These are phyloP conservation scores for Drosera spatulata DNA, from an alignment of 179 eudicot species.

Conservation along the genomic window DNA sequence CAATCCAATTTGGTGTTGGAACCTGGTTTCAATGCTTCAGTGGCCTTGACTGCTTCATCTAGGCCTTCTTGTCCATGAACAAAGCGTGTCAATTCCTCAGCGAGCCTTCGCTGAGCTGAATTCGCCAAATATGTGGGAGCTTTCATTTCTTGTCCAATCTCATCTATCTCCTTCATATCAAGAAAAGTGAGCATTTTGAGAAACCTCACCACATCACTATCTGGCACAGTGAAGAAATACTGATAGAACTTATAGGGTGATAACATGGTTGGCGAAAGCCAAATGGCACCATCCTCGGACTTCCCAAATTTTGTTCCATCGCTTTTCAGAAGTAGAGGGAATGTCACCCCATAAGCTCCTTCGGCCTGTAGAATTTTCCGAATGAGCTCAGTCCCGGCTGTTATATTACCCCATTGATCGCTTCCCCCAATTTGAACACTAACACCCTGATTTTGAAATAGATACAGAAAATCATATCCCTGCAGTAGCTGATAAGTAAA, in stretches of 20 bases:
- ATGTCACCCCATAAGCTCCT: conserved; percentile 65
- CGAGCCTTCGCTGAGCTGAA: conserved; percentile 61
- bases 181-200: conserved; percentile 67
- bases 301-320: conserved; percentile 78
- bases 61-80: conserved; percentile 82
- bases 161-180: conserved; percentile 48
- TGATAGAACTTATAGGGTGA: conserved; percentile 87
- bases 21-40: conserved; percentile 80
- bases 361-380: conserved; percentile 44
- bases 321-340: conserved; percentile 71
- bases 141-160: conserved; percentile 47
- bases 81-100: conserved; percentile 74
- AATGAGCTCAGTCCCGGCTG: conserved; percentile 82
- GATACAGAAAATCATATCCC: conserved; percentile 69
- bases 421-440: conserved; percentile 82
- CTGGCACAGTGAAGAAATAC: conserved; percentile 68
- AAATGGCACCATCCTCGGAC: conserved; percentile 80
- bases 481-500: conserved; percentile 82
- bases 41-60: conserved; percentile 69
- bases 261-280: conserved; percentile 59
- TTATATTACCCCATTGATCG: conserved; percentile 95
- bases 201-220: conserved; percentile 61
- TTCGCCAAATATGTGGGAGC: conserved; percentile 43
- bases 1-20: conserved; percentile 59
- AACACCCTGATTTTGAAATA: conserved; percentile 45